Conservation (phyloP, 805 yeast species). For the Scheffersomyces spartinae region DNA sequence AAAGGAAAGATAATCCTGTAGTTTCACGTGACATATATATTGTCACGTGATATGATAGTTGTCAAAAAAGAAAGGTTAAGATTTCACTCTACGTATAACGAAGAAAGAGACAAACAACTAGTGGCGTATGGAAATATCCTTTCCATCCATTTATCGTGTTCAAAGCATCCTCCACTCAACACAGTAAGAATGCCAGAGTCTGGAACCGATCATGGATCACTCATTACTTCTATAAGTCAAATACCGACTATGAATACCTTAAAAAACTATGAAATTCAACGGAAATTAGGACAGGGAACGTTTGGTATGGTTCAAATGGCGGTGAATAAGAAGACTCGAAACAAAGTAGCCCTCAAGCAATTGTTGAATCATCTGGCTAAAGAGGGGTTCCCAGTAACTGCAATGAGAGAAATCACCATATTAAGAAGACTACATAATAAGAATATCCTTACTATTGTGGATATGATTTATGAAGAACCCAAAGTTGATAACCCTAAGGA, state of each 20-base stretch:
- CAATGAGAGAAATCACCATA: slow-evolving; percentile 82
- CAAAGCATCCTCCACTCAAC: not conserved
- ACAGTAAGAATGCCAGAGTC: slow-evolving; percentile 1
- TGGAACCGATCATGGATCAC: not conserved
- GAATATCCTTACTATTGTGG: slow-evolving; percentile 68
- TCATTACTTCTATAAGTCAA: slow-evolving; percentile 6
- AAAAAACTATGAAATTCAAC: slow-evolving; percentile 19
- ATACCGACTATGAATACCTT: slow-evolving; percentile 22
- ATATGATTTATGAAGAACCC: slow-evolving; percentile 50
- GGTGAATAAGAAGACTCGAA: slow-evolving; percentile 35
- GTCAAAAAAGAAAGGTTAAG: not conserved
- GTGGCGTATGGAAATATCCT: not conserved
- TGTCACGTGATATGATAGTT: too few relatives aligned
- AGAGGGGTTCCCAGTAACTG: slow-evolving; percentile 88
- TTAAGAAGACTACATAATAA: slow-evolving; percentile 57
- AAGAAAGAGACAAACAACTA: not conserved
- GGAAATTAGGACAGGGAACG: slow-evolving; percentile 33
- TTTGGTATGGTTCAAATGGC: slow-evolving; percentile 79
- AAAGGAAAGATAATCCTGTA: slow-evolving; percentile 2
- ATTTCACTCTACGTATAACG: not conserved
- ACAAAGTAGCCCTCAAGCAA: slow-evolving; percentile 78
- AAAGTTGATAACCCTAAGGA: slow-evolving; percentile 21
- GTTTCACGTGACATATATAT: slow-evolving; percentile 1
- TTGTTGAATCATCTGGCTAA: slow-evolving; percentile 67
- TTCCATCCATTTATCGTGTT: slow-evolving; percentile 2